Percentiles rank a stretch among this genome's conserved stretches.
Conservation (phyloP, 2,329 filamentous ascomycete species). For the Clathrospora elynae region DNA sequence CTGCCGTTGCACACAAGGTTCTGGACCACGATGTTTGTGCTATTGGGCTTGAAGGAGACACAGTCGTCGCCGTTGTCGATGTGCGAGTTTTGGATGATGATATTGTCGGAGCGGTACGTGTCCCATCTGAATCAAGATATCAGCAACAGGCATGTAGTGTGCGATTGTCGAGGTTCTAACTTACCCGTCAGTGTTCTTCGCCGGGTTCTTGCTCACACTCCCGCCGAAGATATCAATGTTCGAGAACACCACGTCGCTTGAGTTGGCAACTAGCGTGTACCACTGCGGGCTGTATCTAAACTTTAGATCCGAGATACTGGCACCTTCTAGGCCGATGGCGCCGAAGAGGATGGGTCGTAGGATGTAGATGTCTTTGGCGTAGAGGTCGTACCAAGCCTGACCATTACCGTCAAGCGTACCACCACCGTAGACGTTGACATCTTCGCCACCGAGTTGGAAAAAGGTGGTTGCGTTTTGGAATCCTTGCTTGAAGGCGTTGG, state of each 20-base stretch:
- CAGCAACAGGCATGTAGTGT: conserved; percentile 4
- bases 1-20: conserved; percentile 70
- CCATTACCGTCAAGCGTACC: conserved; percentile 68
- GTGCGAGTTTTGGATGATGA: conserved; percentile 70
- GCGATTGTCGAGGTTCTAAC: conserved; percentile 17
- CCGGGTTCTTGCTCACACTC: conserved; percentile 58
- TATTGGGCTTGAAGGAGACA: conserved; percentile 76
- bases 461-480: conserved; percentile 72
- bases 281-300: conserved; percentile 66
- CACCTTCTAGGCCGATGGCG: conserved; percentile 62
- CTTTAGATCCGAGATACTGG: conserved; percentile 64
- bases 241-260: conserved; percentile 66
- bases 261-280: conserved; percentile 70
- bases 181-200: conserved; percentile 67
- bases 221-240: conserved; percentile 65
- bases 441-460: conserved; percentile 68
- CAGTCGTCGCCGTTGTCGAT: conserved; percentile 72
- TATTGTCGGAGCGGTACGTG: conserved; percentile 64
- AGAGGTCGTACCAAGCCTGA: conserved; percentile 68
- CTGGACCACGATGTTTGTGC: conserved; percentile 70
- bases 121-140: conserved; percentile 52
- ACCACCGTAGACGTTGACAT: conserved; percentile 71
- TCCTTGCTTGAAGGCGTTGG: conserved; percentile 65
- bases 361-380: conserved; percentile 61
- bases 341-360: conserved; percentile 65